Evolutionary conservation across 139 green algal species (phyloP).

Genomic region (Edaphochlamys debaryana): DNA sequence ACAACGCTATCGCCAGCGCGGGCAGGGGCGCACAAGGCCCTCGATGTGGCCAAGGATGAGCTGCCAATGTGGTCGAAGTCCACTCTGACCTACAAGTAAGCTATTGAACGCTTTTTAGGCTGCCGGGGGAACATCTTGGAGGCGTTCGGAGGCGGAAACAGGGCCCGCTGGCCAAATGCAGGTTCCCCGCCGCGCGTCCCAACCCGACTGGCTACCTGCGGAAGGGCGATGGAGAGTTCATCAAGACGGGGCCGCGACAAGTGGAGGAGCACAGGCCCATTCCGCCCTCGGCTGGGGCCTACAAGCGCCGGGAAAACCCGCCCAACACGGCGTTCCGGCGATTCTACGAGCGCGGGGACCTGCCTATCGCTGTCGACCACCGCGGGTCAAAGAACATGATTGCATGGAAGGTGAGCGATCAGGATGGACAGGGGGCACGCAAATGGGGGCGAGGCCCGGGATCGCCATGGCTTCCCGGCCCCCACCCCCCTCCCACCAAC

Average conservation of each 20-base stretch:
- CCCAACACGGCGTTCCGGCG: constrained; percentile 84
- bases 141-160: too few relatives aligned
- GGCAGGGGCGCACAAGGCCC: constrained; percentile 62
- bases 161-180: too few relatives aligned
- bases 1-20: constrained; percentile 54
- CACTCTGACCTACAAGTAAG: constrained; percentile 68
- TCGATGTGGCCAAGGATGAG: constrained; percentile 51
- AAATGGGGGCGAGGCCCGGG: too few relatives aligned
- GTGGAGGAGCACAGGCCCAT: constrained; percentile 36
- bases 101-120: too few relatives aligned
- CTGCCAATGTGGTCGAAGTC: constrained; percentile 74
- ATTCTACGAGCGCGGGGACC: constrained; percentile 87
- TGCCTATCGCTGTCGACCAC: constrained; percentile 87
- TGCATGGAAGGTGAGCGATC: constrained; percentile 83
- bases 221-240: constrained; percentile 54
- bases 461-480: too few relatives aligned
- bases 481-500: too few relatives aligned
- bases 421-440: too few relatives aligned
- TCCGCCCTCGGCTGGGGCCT: constrained; percentile 59
- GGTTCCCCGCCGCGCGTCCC: constrained; percentile 55
- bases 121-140: not conserved
- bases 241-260: constrained; percentile 42
- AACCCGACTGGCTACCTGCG: constrained; percentile 64
- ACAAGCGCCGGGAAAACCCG: constrained; percentile 68
- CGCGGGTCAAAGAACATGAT: constrained; percentile 83